These are phyloP conservation scores for Emergomyces africanus DNA, from an alignment of 2,329 filamentous ascomycete genomes.

Conservation along the genomic window DNA sequence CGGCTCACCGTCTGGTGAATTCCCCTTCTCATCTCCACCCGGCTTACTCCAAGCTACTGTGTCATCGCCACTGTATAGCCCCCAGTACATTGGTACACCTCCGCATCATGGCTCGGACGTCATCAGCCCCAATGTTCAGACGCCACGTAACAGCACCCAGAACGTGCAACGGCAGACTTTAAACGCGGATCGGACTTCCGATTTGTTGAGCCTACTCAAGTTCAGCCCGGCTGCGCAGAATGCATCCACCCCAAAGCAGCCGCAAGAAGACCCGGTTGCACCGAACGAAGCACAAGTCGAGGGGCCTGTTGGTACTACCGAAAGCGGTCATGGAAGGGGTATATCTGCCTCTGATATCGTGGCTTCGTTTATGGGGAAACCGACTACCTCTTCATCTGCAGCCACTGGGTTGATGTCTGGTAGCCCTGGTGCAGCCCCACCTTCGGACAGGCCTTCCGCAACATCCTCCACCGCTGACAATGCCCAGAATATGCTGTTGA, in stretches of 20 bases:
- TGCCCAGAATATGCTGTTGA: constrained; percentile 74
- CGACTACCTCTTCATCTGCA: constrained; percentile 20
- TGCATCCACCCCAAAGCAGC: constrained; percentile 9
- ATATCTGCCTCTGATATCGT: constrained; percentile 47
- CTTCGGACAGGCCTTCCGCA: constrained; percentile 10
- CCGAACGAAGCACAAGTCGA: constrained; percentile 15
- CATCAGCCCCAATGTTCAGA: constrained; percentile 42
- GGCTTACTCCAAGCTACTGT: constrained; percentile 44
- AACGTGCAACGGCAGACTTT: constrained; percentile 24
- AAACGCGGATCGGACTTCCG: constrained; percentile 40
- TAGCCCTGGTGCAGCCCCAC: constrained; percentile 13
- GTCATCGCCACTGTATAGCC: constrained; percentile 46
- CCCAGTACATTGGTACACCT: constrained; percentile 40
- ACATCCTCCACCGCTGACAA: constrained; percentile 42
- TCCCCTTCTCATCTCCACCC: constrained; percentile 22
- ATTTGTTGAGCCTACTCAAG: constrained; percentile 52
- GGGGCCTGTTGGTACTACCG: constrained; percentile 6
- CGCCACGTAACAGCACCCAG: constrained; percentile 29
- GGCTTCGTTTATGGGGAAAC: constrained; percentile 41
- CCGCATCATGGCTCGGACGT: constrained; percentile 46
- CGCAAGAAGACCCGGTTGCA: constrained; percentile 17
- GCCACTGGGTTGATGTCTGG: constrained; percentile 16
- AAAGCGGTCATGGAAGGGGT: constrained; percentile 21
- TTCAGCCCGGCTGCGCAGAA: constrained; percentile 40
- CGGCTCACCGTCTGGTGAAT: constrained; percentile 21